Conservation (phyloP, 495 filamentous ascomycete species). For the Bombardia bombarda region DNA sequence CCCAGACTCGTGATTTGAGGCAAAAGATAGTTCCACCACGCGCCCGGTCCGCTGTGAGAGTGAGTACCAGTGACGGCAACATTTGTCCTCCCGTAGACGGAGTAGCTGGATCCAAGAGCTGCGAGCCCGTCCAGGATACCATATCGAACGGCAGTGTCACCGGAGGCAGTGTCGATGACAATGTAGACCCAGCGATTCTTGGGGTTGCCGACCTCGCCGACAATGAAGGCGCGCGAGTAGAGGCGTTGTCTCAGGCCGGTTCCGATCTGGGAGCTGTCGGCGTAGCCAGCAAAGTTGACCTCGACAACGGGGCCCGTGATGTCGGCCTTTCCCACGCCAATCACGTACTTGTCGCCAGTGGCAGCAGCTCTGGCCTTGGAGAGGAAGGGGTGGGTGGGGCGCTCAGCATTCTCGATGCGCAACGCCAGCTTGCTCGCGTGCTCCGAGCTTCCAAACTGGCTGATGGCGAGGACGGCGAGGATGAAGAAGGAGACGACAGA, state of each 20-base stretch:
- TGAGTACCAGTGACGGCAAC: conserved; percentile 89
- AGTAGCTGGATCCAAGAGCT: conserved; percentile 41
- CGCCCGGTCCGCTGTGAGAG: conserved; percentile 84
- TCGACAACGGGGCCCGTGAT: conserved; percentile 72
- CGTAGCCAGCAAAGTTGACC: conserved; percentile 61
- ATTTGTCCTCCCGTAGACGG: conserved; percentile 65
- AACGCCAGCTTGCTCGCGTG: background rate
- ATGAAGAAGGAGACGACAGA: conserved; percentile 15
- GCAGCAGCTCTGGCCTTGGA: conserved; percentile 18
- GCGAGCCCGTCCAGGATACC: conserved; percentile 71
- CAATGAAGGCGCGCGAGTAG: conserved; percentile 83
- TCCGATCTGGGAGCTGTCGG: conserved; percentile 66
- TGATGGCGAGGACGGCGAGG: conserved; percentile 12
- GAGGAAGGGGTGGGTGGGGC: background rate
- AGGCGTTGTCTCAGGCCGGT: conserved; percentile 78
- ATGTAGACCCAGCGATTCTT: conserved; percentile 80
- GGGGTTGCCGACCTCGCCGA: conserved; percentile 61
- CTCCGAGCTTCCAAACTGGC: conserved; percentile 1
- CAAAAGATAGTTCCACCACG: conserved; percentile 93
- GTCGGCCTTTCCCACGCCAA: conserved; percentile 90
- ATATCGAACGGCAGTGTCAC: conserved; percentile 82
- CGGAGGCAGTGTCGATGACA: conserved; percentile 71
- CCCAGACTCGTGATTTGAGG: conserved; percentile 87
- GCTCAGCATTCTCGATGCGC: background rate
- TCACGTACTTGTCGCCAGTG: conserved; percentile 52